phyloP scores from a whole-genome alignment of 805 yeast species.

The Monosporozyma solicola region DNA sequence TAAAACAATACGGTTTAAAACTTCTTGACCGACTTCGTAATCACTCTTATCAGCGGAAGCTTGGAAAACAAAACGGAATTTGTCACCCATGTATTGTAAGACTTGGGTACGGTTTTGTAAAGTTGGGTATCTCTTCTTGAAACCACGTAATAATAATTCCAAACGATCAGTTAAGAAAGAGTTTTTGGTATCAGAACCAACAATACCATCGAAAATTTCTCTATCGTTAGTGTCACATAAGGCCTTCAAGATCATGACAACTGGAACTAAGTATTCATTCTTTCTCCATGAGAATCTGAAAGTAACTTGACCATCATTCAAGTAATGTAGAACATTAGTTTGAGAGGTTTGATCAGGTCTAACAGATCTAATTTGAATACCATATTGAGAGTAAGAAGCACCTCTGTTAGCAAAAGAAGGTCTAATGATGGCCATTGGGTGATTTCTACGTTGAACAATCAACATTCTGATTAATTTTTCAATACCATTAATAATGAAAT shows the following conservation, averaged over 20 bases:
- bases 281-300: conserved; percentile 96
- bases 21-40: conserved; percentile 82
- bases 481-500: conserved; percentile 91
- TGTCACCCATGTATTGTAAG: conserved; percentile 90
- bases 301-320: conserved; percentile 92
- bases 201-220: conserved; percentile 92
- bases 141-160: conserved; percentile 82
- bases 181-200: conserved; percentile 77
- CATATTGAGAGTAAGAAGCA: conserved; percentile 74
- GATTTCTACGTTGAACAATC: conserved; percentile 95
- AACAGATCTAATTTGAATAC: conserved; percentile 89
- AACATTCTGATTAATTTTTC: conserved; percentile 95
- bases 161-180: conserved; percentile 97
- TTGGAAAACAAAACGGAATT: conserved; percentile 87
- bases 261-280: conserved; percentile 91
- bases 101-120: conserved; percentile 78
- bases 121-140: conserved; percentile 58
- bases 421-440: conserved; percentile 95
- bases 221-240: conserved; percentile 84
- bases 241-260: conserved; percentile 84
- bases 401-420: conserved; percentile 94
- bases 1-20: conserved; percentile 72
- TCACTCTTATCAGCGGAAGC: conserved; percentile 85
- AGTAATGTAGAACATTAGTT: conserved; percentile 92
- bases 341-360: conserved; percentile 97